Conservation (phyloP, 176 grass and related monocot species). For the Thinopyrum elongatum region DNA sequence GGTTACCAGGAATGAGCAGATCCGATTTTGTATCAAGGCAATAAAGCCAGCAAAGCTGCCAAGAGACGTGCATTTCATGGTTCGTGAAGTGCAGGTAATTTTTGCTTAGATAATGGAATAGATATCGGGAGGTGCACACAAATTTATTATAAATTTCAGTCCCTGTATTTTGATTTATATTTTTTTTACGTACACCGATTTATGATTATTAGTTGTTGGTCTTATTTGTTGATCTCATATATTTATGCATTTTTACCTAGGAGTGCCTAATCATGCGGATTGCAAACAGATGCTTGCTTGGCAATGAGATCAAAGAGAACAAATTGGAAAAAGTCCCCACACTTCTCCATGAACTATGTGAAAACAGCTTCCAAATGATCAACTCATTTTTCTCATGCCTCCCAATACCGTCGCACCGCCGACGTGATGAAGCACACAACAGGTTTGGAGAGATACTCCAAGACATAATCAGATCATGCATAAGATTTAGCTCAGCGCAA, state of each 20-base stretch:
- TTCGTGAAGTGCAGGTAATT: neutral
- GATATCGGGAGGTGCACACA: neutral
- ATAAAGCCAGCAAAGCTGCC: neutral
- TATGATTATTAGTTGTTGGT: too few relatives aligned
- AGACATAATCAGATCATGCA: neutral
- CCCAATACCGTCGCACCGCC: too few relatives aligned
- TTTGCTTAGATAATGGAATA: neutral
- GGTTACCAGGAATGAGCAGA: neutral
- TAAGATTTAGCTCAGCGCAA: neutral
- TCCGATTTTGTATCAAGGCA: slow-evolving; percentile 3
- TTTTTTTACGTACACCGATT: too few relatives aligned
- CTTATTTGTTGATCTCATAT: too few relatives aligned
- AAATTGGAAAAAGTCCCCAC: too few relatives aligned
- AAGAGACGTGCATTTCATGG: neutral
- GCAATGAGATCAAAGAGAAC: too few relatives aligned
- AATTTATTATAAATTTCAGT: neutral
- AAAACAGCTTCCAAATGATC: too few relatives aligned
- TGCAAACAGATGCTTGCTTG: too few relatives aligned
- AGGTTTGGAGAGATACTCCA: neutral
- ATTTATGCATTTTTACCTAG: too few relatives aligned
- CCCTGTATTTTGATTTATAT: neutral
- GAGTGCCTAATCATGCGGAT: too few relatives aligned
- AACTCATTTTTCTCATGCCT: too few relatives aligned
- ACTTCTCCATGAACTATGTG: too few relatives aligned
- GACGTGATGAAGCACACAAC: neutral